These are phyloP conservation scores for Aureobasidium uvarum DNA, from an alignment of 2,329 filamentous ascomycete species.

Conservation along the genomic window DNA sequence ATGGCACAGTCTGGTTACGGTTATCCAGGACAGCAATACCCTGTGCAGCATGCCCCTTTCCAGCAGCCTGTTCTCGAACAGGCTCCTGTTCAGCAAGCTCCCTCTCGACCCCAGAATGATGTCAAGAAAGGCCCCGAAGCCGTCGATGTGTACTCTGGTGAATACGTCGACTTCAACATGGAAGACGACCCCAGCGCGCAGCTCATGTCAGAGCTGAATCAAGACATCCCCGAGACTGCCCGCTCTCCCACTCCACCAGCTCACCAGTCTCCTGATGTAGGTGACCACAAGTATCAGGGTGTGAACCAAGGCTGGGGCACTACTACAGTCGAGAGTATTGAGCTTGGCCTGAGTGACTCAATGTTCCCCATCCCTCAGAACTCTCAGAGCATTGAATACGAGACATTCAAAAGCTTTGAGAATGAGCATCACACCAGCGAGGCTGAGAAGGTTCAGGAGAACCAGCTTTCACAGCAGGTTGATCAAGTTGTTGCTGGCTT, in stretches of 20 bases:
- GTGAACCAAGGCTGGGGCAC: neutral
- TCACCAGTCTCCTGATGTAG: neutral
- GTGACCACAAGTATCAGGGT: neutral
- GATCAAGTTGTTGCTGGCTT: slow-evolving; percentile 1
- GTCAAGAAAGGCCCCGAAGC: neutral
- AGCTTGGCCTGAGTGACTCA: neutral
- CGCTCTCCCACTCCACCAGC: neutral
- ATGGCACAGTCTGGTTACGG: neutral
- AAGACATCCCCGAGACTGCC: neutral
- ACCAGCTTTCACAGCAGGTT: neutral
- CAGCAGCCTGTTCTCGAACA: neutral
- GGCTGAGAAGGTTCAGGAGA: neutral
- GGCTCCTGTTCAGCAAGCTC: neutral
- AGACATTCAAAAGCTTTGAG: neutral
- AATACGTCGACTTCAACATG: neutral
- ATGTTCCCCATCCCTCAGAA: neutral
- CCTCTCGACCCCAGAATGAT: neutral
- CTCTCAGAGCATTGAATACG: neutral
- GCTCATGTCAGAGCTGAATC: neutral
- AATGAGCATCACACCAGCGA: neutral
- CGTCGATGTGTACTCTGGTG: neutral
- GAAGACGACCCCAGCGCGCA: slow-evolving; percentile 8
- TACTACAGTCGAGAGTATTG: too few relatives aligned
- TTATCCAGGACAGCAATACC: neutral
- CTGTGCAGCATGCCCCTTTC: neutral